Conservation (phyloP, 2,329 filamentous ascomycete species). For the Diaporthe helianthi region DNA sequence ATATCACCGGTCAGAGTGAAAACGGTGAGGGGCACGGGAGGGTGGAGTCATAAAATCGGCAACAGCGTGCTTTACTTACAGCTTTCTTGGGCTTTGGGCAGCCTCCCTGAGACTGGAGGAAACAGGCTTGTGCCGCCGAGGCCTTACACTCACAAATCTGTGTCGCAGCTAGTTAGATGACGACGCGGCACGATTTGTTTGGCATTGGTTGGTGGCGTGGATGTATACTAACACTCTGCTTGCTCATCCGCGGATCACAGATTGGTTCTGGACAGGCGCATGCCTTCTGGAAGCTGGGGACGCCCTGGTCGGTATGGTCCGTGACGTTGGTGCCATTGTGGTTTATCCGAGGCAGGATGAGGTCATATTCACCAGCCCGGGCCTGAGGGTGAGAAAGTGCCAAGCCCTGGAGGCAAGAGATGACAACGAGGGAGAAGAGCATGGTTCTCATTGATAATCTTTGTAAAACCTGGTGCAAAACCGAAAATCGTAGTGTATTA, state of each 20-base stretch:
- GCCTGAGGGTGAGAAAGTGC: constrained; percentile 19
- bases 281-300: constrained; percentile 34
- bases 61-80: constrained; percentile 32
- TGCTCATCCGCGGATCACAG: constrained; percentile 35
- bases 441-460: background rate
- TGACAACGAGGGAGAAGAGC: constrained; percentile 19
- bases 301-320: constrained; percentile 25
- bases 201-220: background rate
- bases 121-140: constrained; percentile 35
- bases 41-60: background rate
- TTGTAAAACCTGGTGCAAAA: background rate
- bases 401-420: constrained; percentile 12
- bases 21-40: background rate
- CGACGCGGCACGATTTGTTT: too few species aligned
- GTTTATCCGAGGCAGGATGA: constrained; percentile 23
- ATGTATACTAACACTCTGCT: constrained; percentile 35
- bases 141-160: constrained; percentile 38
- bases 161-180: background rate
- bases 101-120: constrained; percentile 34
- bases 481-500: background rate
- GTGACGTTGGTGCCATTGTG: constrained; percentile 15
- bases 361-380: background rate
- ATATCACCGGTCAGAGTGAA: background rate
- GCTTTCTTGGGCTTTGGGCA: constrained; percentile 35
- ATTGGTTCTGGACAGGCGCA: constrained; percentile 33